Evolutionary conservation across 1,284 basidiomycete genomes (phyloP), one percentile per base, ranked within the genome.

Genomic region (Athelia psychrophila): DNA sequence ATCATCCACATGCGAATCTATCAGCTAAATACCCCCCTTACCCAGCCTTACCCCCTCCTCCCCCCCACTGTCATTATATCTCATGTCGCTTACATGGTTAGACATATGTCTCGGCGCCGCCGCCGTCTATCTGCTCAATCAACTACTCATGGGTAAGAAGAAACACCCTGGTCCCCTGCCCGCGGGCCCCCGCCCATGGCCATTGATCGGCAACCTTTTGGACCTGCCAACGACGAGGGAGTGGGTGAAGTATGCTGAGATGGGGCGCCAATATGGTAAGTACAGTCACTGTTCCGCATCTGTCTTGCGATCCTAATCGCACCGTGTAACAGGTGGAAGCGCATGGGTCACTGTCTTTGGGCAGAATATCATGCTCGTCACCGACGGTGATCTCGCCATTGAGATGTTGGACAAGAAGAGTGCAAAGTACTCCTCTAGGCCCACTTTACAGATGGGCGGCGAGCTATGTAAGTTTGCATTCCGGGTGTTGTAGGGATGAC

Each of bases 351-450:
- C 61, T 27, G 58, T 77, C 40, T 66, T 79, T 48, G 68, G 71
- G 30, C 69, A 74, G 54, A 66, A 71, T 1, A 68, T 78, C 58
- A 55, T 80, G 47, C 65, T 80, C 50, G 57, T 80, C 44, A 75
- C 71, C 62, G 66, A 67, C 56, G 53, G 72, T 47, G 65, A 74
- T 51, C 68, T 67, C 22, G 72, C 72, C 27, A 67, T 69, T 36
- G 77, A 80, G 54, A 64, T 79, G 22, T 60, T 79, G 25, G 77
- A 79, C 47, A 77, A 72, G 59, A 68, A 73, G 49, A 72, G 76
- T 53, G 63, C 73, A 8, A 72, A 76, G 35, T 78, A 79, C 58
- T 79, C 77, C 27, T 77, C 78, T 64, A 68, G 78, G 27, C 70
- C 78, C 40, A 70, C 74, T 30, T 75, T 77, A 51, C 75, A 78